A percentile compares a stretch with the other conserved stretches of the same genome.
Conservation (phyloP, 768 basidiomycete genomes). For the Trametes villosa region DNA sequence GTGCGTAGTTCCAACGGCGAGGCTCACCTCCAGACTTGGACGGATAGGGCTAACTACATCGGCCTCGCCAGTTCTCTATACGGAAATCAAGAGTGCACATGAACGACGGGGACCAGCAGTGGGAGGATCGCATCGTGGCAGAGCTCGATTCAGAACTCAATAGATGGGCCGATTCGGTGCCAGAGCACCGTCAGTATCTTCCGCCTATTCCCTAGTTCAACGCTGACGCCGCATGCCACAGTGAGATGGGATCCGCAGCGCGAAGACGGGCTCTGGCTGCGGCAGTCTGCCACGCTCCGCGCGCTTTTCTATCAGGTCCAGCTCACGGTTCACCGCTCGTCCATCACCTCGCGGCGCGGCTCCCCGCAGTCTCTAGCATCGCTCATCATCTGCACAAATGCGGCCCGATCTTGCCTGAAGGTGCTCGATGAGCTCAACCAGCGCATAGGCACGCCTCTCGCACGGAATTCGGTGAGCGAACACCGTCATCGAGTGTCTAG, state of each 20-base stretch:
- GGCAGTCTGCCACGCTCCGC: constrained; percentile 43
- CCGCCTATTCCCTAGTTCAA: no score
- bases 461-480: constrained; percentile 11
- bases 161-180: constrained; percentile 76
- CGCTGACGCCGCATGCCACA: constrained; percentile 22
- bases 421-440: constrained; percentile 59
- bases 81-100: constrained; percentile 62
- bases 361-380: constrained; percentile 56
- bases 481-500: no score
- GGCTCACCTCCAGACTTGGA: no score
- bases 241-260: constrained; percentile 42
- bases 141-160: constrained; percentile 79
- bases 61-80: constrained; percentile 69
- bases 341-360: constrained; percentile 66
- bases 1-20: constrained; percentile 47
- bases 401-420: constrained; percentile 75
- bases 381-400: constrained; percentile 82
- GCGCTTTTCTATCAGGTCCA: constrained; percentile 48
- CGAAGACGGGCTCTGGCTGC: constrained; percentile 25
- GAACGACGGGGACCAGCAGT: constrained; percentile 54
- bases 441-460: constrained; percentile 1
- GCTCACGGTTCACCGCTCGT: constrained; percentile 78
- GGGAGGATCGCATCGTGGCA: constrained; percentile 67
- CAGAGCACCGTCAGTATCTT: constrained; percentile 55
- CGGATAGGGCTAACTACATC: no score